phyloP scores from a whole-genome alignment of 2,329 filamentous ascomycete species.

The Aspergillus sp. region DNA sequence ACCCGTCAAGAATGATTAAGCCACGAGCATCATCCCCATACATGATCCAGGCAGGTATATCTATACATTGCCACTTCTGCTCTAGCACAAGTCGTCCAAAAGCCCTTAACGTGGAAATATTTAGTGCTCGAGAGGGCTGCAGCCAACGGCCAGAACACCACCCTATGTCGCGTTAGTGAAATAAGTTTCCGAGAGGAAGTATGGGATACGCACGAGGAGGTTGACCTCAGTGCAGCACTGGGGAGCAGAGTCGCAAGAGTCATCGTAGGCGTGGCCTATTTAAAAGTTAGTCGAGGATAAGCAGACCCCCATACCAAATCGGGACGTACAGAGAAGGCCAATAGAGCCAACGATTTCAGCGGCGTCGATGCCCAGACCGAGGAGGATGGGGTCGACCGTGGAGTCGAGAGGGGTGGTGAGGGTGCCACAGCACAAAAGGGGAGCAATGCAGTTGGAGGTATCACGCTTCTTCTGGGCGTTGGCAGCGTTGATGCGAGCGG shows the following conservation, averaged over 20 bases:
- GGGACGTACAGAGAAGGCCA: conserved; percentile 32
- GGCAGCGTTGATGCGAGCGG: conserved; percentile 15
- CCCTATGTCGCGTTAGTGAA: conserved; percentile 22
- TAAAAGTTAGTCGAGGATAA: background rate
- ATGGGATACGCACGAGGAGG: conserved; percentile 29
- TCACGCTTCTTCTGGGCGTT: conserved; percentile 10
- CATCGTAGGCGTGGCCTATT: conserved; percentile 31
- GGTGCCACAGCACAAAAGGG: conserved; percentile 34
- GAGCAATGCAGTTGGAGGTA: conserved; percentile 25
- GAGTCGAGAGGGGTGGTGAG: conserved; percentile 36
- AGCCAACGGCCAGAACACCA: conserved; percentile 33
- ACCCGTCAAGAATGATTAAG: background rate
- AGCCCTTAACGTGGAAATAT: background rate
- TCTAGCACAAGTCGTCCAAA: background rate
- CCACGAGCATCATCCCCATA: background rate
- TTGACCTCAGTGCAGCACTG: conserved; percentile 39
- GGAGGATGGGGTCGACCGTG: conserved; percentile 32
- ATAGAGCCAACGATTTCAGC: conserved; percentile 33
- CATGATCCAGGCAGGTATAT: background rate
- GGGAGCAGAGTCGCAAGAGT: conserved; percentile 26
- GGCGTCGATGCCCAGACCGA: conserved; percentile 28
- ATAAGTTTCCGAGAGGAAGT: background rate
- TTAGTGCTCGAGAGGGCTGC: conserved; percentile 14
- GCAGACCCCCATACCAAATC: background rate
- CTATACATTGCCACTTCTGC: background rate